phyloP scores from a whole-genome alignment of 75 land plant genomes.

The Adiantum capillusveneris region DNA sequence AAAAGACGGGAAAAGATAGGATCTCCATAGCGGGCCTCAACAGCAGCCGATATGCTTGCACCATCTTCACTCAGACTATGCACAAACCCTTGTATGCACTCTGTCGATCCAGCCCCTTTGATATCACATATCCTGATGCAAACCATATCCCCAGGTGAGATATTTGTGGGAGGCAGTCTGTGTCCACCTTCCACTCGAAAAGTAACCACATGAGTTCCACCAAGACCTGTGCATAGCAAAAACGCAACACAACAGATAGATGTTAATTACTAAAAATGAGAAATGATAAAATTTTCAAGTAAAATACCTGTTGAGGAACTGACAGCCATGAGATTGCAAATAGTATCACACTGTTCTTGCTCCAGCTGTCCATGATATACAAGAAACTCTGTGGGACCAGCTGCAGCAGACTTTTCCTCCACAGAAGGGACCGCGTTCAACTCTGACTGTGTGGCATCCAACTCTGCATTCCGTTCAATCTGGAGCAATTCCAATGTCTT shows the following conservation, averaged over 20 bases:
- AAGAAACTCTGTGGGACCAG: slow-evolving; percentile 38
- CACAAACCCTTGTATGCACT: slow-evolving; percentile 79
- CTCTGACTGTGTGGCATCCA: slow-evolving; percentile 76
- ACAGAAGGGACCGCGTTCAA: slow-evolving; percentile 53
- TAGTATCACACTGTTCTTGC: slow-evolving; percentile 76
- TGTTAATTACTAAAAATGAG: no score
- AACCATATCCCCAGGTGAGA: slow-evolving; percentile 92
- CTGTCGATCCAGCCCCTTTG: slow-evolving; percentile 55
- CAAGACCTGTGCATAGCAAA: slow-evolving; percentile 43
- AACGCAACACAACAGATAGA: no score
- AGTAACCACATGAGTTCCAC: slow-evolving; percentile 73
- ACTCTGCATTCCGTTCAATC: slow-evolving; percentile 72
- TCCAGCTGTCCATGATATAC: slow-evolving; percentile 55
- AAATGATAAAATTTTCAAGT: no score
- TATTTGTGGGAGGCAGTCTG: slow-evolving; percentile 73
- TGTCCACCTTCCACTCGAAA: slow-evolving; percentile 60
- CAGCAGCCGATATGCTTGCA: slow-evolving; percentile 58
- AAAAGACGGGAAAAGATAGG: slow-evolving; percentile 73
- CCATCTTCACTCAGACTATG: slow-evolving; percentile 70
- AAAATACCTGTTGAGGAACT: slow-evolving; percentile 66
- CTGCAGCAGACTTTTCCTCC: slow-evolving; percentile 17
- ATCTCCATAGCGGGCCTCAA: slow-evolving; percentile 80
- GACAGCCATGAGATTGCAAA: slow-evolving; percentile 64
- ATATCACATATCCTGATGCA: slow-evolving; percentile 63
- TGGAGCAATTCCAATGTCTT: slow-evolving; percentile 54